A percentile compares a stretch with the other conserved stretches of the same genome.
These are phyloP conservation scores for Nicotiana obtusifolia DNA, from an alignment of 257 asterid genomes.

Conservation along the genomic window DNA sequence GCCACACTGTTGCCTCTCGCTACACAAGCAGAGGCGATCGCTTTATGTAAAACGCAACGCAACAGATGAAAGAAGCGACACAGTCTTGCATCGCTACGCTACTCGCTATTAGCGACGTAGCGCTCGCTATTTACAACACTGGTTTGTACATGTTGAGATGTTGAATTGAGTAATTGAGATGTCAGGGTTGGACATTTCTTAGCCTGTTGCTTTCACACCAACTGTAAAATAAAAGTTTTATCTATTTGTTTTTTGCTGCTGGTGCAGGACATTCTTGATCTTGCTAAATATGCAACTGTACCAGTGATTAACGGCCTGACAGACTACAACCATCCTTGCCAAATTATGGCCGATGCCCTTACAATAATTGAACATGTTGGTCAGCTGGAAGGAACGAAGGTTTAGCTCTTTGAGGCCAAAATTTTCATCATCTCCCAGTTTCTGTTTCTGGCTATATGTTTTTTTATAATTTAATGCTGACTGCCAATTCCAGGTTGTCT, in stretches of 20 bases:
- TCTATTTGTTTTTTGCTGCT: slow-evolving; percentile 4
- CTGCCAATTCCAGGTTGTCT: slow-evolving; percentile 61
- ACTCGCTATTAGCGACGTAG: too few species aligned
- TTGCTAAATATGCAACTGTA: slow-evolving; percentile 74
- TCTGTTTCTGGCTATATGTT: background rate
- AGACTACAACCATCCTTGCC: slow-evolving; percentile 93
- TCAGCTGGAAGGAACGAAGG: slow-evolving; percentile 86
- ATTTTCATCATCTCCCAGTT: background rate
- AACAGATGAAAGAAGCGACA: too few species aligned
- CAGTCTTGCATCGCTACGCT: too few species aligned
- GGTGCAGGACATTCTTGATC: slow-evolving; percentile 83
- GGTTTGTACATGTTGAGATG: background rate
- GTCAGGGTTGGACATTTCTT: background rate
- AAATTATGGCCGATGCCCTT: slow-evolving; percentile 98
- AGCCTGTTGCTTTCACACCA: background rate
- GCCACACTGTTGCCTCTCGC: too few species aligned
- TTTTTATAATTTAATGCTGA: background rate
- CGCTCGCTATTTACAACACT: too few species aligned
- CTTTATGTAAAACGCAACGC: too few species aligned
- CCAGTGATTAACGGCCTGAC: slow-evolving; percentile 94
- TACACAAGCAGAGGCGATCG: too few species aligned
- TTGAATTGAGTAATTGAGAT: background rate
- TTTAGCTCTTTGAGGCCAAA: slow-evolving; percentile 22
- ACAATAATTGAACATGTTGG: slow-evolving; percentile 90
- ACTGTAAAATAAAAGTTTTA: background rate